Evolutionary conservation across 1,284 basidiomycete species (phyloP), one percentile per base, ranked within the genome.

Genomic region (Naganishia liquefaciens): DNA sequence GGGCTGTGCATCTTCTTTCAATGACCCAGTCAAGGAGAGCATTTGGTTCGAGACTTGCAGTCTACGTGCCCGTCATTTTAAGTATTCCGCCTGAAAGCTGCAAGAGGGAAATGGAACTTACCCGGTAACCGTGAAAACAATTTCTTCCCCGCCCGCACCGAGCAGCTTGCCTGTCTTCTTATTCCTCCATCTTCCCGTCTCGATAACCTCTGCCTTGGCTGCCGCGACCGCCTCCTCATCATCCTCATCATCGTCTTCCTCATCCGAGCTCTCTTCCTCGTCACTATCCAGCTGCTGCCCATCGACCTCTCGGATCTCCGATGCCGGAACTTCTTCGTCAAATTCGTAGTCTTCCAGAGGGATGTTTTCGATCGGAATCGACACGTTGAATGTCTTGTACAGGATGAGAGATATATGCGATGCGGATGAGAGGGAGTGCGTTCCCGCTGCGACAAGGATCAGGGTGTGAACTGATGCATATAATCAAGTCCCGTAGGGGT

Each of bases 341-440:
- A 95, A 98, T 68, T 88, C 85, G 87, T 89, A 98, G 60, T 85
- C 79, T 53, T 89, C 87, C 25, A 79, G 82, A 3, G 87, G 91
- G 73, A 99, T 91, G 77, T 99, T 95, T 73, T 91, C 86, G 62
- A 91, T 86, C 0, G 93, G 92, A 76, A 99, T 97, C 9, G 93
- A 94, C 17, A 93, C 91, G 77, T 99, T 99, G 83, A 99, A 99
- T 7, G 92, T 95, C 63, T 88, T 88, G 73, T 96, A 91, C 5
- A 97, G 83, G 60, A 99, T 88, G 13, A 99, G 82, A 0, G 93
- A 93, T 62, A 99, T 84, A 74, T 98, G 95, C 67, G 95, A 93
- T 0, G 95, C 93, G 1, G 93, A 96, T 66, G 87, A 93, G 25
- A 98, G 83, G 68, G 87, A 94, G 67, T 98, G 86, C 66, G 86